A percentile compares a stretch with the other conserved stretches of the same genome.
These are phyloP conservation scores for Solanum pimpinellifolium DNA, from an alignment of 257 asterid genomes.

Conservation along the genomic window DNA sequence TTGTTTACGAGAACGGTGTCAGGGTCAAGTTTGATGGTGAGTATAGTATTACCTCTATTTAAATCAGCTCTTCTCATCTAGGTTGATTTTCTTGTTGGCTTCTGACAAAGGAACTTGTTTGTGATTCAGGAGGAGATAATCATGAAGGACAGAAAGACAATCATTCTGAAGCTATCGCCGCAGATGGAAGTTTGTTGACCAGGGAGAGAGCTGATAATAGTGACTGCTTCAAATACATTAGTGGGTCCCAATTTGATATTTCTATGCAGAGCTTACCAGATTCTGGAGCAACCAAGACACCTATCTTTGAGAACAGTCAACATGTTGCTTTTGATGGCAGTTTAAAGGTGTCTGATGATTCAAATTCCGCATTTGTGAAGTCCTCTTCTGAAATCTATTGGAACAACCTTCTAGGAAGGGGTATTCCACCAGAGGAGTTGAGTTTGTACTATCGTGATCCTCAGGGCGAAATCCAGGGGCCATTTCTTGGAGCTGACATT, in stretches of 20 bases:
- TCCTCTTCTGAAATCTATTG: conserved; percentile 14
- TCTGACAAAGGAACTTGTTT: conserved; percentile 1
- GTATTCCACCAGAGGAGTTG: conserved; percentile 63
- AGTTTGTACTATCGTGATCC: conserved; percentile 85
- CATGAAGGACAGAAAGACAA: conserved; percentile 20
- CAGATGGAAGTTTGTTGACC: background rate
- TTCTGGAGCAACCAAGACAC: conserved; percentile 17
- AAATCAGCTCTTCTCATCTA: background rate
- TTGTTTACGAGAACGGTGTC: conserved; percentile 14
- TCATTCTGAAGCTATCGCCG: conserved; percentile 18
- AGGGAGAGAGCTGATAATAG: conserved; percentile 3
- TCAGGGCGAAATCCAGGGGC: conserved; percentile 87
- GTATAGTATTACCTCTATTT: background rate
- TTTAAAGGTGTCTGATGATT: conserved; percentile 24
- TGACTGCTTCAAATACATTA: conserved; percentile 11
- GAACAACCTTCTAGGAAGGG: background rate
- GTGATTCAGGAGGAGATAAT: conserved; percentile 21
- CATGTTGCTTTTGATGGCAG: conserved; percentile 29
- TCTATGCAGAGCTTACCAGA: conserved; percentile 18
- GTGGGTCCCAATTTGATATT: conserved; percentile 27
- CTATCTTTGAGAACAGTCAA: conserved; percentile 17
- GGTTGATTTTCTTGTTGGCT: background rate
- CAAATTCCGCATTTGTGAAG: conserved; percentile 30
- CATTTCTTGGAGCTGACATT: conserved; percentile 82
- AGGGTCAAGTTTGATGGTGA: conserved; percentile 16